phyloP scores from a whole-genome alignment of 2,329 filamentous ascomycete genomes.

The Remersonia thermophila region DNA sequence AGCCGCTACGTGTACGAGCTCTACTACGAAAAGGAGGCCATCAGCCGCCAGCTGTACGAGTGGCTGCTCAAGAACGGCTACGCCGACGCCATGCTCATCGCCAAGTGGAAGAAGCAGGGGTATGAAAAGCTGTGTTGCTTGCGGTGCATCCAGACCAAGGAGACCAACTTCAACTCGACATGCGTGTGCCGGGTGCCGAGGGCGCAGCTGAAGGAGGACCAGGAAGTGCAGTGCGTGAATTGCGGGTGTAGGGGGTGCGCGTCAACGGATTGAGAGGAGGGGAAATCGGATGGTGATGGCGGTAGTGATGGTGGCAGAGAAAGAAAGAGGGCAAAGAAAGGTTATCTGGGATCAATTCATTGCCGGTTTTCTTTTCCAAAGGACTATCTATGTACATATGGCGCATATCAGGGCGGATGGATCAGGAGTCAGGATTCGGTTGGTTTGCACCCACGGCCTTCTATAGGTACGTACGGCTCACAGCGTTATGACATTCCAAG shows the following conservation, averaged over 20 bases:
- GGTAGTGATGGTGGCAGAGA: background rate
- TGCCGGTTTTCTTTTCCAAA: background rate
- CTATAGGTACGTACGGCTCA: no score
- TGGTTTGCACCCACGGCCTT: no score
- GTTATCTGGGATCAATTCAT: no score
- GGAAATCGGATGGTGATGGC: background rate
- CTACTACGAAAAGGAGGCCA: constrained; percentile 96
- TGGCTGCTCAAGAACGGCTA: constrained; percentile 96
- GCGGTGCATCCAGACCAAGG: constrained; percentile 96
- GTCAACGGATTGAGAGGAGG: constrained; percentile 56
- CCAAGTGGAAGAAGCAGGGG: constrained; percentile 99
- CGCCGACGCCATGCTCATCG: constrained; percentile 87
- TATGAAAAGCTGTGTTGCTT: constrained; percentile 98
- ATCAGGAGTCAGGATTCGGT: no score
- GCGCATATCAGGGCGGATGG: no score
- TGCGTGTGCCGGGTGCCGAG: constrained; percentile 94
- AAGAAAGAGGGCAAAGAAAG: background rate
- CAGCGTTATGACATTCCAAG: no score
- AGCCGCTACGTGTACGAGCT: constrained; percentile 90
- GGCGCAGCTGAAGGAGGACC: constrained; percentile 77
- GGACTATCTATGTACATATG: constrained; percentile 2
- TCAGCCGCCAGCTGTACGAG: constrained; percentile 83
- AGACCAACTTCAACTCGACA: constrained; percentile 96
- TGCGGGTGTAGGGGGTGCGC: constrained; percentile 89
- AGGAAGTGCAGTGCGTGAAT: constrained; percentile 84